Conservation (phyloP, 192 early-diverging fungal genomes). For the Coemansia sp. region DNA sequence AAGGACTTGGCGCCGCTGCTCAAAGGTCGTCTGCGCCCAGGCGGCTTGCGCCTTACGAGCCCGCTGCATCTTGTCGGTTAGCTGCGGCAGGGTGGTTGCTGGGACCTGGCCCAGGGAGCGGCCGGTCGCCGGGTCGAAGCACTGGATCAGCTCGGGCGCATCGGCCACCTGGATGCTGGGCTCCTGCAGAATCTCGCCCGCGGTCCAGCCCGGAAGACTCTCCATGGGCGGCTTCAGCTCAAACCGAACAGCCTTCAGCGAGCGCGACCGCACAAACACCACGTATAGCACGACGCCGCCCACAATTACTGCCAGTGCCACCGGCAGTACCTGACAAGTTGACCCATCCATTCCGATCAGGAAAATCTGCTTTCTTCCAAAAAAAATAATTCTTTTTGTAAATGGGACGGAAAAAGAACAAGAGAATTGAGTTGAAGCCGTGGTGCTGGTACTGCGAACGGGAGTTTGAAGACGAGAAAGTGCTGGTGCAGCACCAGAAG, state of each 20-base stretch:
- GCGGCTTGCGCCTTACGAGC: conserved; percentile 63
- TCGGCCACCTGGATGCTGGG: conserved; percentile 29
- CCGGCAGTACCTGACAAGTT: conserved; percentile 15
- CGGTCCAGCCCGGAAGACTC: conserved; percentile 38
- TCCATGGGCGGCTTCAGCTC: conserved; percentile 38
- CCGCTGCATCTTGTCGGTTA: conserved; percentile 56
- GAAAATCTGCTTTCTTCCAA: conserved; percentile 2
- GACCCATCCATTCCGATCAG: conserved; percentile 11
- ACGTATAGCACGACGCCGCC: conserved; percentile 28
- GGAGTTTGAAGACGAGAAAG: conserved; percentile 94
- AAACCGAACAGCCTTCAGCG: conserved; percentile 32
- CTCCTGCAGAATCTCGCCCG: conserved; percentile 18
- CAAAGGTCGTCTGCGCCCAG: conserved; percentile 71
- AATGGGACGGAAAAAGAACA: conserved; percentile 61
- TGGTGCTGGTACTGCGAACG: conserved; percentile 97
- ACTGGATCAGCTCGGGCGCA: conserved; percentile 58
- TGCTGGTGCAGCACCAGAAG: conserved; percentile 89
- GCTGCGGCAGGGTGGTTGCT: conserved; percentile 57
- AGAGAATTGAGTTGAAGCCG: conserved; percentile 63
- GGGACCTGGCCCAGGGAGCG: conserved; percentile 63
- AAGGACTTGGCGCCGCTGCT: conserved; percentile 68
- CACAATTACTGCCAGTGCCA: conserved; percentile 17
- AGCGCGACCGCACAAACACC: conserved; percentile 7
- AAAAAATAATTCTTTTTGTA: conserved; percentile 1
- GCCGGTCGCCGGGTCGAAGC: conserved; percentile 85